Conservation (phyloP, 2,329 filamentous ascomycete species). For the Ploettnerulaceae sp. region DNA sequence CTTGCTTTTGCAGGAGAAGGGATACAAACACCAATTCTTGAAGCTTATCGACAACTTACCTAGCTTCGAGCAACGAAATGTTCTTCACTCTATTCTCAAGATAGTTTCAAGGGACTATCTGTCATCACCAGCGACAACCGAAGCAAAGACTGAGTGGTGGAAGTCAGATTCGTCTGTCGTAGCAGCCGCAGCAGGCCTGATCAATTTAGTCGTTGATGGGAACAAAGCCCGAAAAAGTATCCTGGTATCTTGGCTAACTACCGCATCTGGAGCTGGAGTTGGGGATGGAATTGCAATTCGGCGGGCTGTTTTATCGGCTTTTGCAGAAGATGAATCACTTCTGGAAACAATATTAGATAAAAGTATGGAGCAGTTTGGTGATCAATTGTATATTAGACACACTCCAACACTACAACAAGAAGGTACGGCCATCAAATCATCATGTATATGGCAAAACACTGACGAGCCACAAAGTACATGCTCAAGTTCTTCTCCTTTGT, state of each 20-base stretch:
- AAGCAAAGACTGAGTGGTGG: constrained; percentile 32
- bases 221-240: constrained; percentile 47
- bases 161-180: constrained; percentile 37
- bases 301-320: constrained; percentile 56
- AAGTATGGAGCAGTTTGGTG: constrained; percentile 70
- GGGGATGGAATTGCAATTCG: constrained; percentile 61
- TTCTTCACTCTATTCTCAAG: constrained; percentile 27
- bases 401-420: constrained; percentile 83
- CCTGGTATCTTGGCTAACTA: constrained; percentile 61
- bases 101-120: constrained; percentile 28
- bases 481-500: constrained; percentile 71
- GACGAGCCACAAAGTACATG: constrained; percentile 53
- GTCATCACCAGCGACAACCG: constrained; percentile 21
- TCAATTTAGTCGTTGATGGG: constrained; percentile 46
- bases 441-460: background rate
- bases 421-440: constrained; percentile 45
- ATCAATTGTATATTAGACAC: constrained; percentile 82
- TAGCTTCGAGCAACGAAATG: constrained; percentile 30
- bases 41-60: constrained; percentile 27
- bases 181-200: constrained; percentile 53
- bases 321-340: constrained; percentile 47
- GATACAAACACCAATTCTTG: constrained; percentile 20
- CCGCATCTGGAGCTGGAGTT: constrained; percentile 58
- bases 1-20: constrained; percentile 21
- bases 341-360: constrained; percentile 60